Base-by-base conservation (phyloP, 495 filamentous ascomycete species). In the Aspergillus heteromorphus region DNA sequence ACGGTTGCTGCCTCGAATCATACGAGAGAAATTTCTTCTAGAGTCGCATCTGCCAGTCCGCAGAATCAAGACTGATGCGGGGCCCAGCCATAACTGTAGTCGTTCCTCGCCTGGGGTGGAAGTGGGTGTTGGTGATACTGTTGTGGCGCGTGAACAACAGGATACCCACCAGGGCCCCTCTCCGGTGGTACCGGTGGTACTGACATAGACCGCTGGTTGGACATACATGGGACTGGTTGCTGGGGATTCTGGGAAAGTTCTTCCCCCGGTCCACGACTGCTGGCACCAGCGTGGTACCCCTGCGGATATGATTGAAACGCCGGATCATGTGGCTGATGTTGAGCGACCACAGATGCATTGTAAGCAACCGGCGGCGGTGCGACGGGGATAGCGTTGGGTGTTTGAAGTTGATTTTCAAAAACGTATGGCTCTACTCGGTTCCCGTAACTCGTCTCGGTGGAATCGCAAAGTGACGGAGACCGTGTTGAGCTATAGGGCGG, bases 81-180 rank as follows among this genome's bases (percentile, higher is more conserved):
- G 17, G 29, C 13, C 61, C 61, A 64, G 49, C 60, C 57, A 41
- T 64, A 64, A n/a, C 27, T 51, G 47, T 54, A 64, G 4, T 56
- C 52, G 10, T 51, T 36, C 31, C 51, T 60, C 6, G 49, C 36
- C 17, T 47, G 43, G 1, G 29, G 43, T 20, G 58, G 47, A 19
- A 40, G 40, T 9, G 23, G 27, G 4, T 29, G 43, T 10, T 60
- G 55, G 11, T 53, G 57, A 31, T 64, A 59, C 27, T 59, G 56
- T 25, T 48, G 56, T 40, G 53, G 20, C 2, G 45, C 40, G 1
- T 55, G 62, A 0, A 54, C 11, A 13, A 59, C 40, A 45, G 63
- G 40, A 36, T 60, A 60, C 8, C 48, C 59, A 2, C 49, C 40
- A 11, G 52, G 10, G 10, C 42, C 54, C 21, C 54, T 43, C 30